These are phyloP conservation scores for Halophytophthora polymorphica DNA, from an alignment of 352 stramenopile species.

Conservation along the genomic window DNA sequence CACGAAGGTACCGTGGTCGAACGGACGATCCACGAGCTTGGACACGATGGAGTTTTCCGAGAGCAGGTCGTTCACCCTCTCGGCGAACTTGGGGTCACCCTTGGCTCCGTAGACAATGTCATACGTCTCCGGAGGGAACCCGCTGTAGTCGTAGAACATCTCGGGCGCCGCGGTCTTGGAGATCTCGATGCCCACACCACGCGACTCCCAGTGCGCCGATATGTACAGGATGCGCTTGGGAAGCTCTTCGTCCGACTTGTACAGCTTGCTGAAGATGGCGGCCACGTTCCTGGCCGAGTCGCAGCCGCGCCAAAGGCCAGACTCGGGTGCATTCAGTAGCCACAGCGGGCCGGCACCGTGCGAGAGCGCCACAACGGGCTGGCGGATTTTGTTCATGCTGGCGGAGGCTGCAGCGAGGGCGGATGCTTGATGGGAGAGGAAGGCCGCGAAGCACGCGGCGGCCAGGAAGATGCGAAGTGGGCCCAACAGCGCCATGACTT, in stretches of 20 bases:
- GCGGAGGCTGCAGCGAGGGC: neutral
- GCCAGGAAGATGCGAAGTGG: slow-evolving; percentile 16
- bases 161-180: slow-evolving; percentile 40
- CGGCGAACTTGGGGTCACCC: slow-evolving; percentile 66
- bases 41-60: slow-evolving; percentile 39
- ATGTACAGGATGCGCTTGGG: slow-evolving; percentile 82
- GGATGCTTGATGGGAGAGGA: neutral
- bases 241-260: slow-evolving; percentile 30
- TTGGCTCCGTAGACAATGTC: slow-evolving; percentile 77
- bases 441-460: neutral
- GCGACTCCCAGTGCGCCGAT: slow-evolving; percentile 82
- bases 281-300: slow-evolving; percentile 19
- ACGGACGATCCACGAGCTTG: slow-evolving; percentile 55
- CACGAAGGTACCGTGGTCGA: slow-evolving; percentile 93
- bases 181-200: slow-evolving; percentile 41
- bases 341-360: slow-evolving; percentile 57
- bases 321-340: slow-evolving; percentile 38
- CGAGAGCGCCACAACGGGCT: slow-evolving; percentile 41
- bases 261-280: slow-evolving; percentile 33
- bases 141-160: slow-evolving; percentile 90
- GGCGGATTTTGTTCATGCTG: slow-evolving; percentile 21
- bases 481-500: neutral
- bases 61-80: slow-evolving; percentile 65
- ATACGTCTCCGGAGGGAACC: slow-evolving; percentile 86
- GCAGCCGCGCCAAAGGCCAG: slow-evolving; percentile 25